Evolutionary conservation across 2,329 filamentous ascomycete species (phyloP).

Genomic region (Beauveria sp.): DNA sequence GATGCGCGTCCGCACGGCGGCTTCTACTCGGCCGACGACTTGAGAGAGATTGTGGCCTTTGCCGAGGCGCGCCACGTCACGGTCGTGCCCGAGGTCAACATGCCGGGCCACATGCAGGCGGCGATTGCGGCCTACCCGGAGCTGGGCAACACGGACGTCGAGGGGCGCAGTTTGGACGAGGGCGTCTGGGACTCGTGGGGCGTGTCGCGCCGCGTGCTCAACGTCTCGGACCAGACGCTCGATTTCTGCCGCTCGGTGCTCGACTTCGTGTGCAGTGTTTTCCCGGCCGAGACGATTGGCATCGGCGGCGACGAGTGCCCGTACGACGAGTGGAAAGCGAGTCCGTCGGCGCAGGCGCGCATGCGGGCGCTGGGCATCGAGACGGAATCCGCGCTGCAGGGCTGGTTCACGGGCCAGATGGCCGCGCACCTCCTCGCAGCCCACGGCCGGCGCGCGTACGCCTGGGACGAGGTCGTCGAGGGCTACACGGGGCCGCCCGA

Average conservation of each 20-base stretch:
- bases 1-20: conserved; percentile 14
- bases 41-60: conserved; percentile 13
- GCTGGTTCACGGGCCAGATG: conserved; percentile 15
- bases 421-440: conserved; percentile 13
- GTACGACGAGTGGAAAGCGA: conserved; percentile 15
- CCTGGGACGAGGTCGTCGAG: conserved; percentile 15
- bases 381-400: conserved; percentile 13
- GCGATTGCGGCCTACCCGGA: conserved; percentile 16
- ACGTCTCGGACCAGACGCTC: conserved; percentile 14
- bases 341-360: conserved; percentile 7
- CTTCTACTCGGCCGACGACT: conserved; percentile 13
- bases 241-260: conserved; percentile 15
- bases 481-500: conserved; percentile 10
- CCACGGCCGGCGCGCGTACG: conserved; percentile 13
- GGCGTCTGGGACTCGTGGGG: conserved; percentile 15
- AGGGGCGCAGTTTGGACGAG: not conserved
- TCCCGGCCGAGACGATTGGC: conserved; percentile 12
- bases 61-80: conserved; percentile 14
- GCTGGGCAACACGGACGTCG: conserved; percentile 14
- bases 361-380: conserved; percentile 14
- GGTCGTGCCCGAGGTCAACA: conserved; percentile 16
- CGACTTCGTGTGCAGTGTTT: conserved; percentile 12
- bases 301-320: conserved; percentile 17
- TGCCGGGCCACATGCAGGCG: conserved; percentile 17
- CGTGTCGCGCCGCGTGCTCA: conserved; percentile 15